Percentiles rank a stretch among this genome's conserved stretches.
These are phyloP conservation scores for Penicillium janthinellum DNA, from an alignment of 2,329 filamentous ascomycete species.

Conservation along the genomic window DNA sequence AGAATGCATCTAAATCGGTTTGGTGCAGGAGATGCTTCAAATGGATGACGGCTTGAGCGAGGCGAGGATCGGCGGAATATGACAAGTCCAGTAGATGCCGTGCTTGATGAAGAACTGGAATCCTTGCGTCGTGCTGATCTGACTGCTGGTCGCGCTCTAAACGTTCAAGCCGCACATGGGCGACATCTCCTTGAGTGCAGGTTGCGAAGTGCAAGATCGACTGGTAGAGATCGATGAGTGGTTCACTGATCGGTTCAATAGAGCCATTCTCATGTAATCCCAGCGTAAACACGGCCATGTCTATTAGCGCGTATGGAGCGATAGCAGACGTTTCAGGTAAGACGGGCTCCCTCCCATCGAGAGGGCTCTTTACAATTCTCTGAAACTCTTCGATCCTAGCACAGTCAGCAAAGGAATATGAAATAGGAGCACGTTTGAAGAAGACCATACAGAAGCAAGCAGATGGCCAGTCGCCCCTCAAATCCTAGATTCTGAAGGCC, in stretches of 20 bases:
- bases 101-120: not conserved
- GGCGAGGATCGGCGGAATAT: not conserved
- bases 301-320: not conserved
- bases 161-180: not conserved
- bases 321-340: not conserved
- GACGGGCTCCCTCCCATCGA: not conserved
- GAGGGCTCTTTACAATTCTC: not conserved
- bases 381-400: not conserved
- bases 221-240: not conserved
- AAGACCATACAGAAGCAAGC: not conserved
- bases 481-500: not conserved
- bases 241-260: not conserved
- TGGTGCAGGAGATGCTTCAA: slow-evolving; percentile 16
- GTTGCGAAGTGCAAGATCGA: not conserved
- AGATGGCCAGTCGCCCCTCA: not conserved
- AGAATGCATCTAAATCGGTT: slow-evolving; percentile 18
- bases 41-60: not conserved
- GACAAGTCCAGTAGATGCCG: not conserved
- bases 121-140: not conserved
- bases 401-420: not conserved
- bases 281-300: not conserved
- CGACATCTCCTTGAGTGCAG: not conserved
- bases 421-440: not conserved
- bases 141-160: not conserved
- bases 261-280: not conserved